Evolutionary conservation across 352 stramenopile species (phyloP).

Genomic region (Pythium dissotocum): DNA sequence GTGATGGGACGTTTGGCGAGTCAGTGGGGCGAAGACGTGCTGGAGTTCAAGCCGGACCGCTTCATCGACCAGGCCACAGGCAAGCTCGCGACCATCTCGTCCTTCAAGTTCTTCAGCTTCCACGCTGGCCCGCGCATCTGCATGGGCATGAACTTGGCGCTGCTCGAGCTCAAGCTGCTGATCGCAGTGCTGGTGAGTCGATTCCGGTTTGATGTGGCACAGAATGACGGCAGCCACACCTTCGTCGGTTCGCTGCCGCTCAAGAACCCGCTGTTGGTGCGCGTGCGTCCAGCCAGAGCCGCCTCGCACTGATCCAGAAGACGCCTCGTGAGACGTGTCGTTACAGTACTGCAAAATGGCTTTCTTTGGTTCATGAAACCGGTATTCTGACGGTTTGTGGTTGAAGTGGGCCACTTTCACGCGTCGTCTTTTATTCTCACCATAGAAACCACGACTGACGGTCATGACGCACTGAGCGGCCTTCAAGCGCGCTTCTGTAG

Average conservation of each 20-base stretch:
- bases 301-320: not conserved
- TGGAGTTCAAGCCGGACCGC: conserved; percentile 38
- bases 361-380: not conserved
- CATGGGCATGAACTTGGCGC: conserved; percentile 44
- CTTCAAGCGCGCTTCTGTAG: no score
- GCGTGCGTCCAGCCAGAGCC: not conserved
- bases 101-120: conserved; percentile 48
- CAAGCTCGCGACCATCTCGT: conserved; percentile 23
- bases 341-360: not conserved
- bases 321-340: not conserved
- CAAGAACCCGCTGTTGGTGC: conserved; percentile 14
- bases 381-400: conserved; percentile 8
- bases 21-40: conserved; percentile 37
- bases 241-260: conserved; percentile 14
- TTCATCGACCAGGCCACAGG: conserved; percentile 25
- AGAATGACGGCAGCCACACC: conserved; percentile 21
- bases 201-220: conserved; percentile 30
- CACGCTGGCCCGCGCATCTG: conserved; percentile 40
- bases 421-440: not conserved
- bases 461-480: not conserved
- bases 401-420: not conserved
- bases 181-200: conserved; percentile 34
- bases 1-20: conserved; percentile 28
- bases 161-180: conserved; percentile 48
- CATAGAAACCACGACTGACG: no score